Conservation (phyloP, 768 basidiomycete genomes). For the Macrolepiota fuliginosa region DNA sequence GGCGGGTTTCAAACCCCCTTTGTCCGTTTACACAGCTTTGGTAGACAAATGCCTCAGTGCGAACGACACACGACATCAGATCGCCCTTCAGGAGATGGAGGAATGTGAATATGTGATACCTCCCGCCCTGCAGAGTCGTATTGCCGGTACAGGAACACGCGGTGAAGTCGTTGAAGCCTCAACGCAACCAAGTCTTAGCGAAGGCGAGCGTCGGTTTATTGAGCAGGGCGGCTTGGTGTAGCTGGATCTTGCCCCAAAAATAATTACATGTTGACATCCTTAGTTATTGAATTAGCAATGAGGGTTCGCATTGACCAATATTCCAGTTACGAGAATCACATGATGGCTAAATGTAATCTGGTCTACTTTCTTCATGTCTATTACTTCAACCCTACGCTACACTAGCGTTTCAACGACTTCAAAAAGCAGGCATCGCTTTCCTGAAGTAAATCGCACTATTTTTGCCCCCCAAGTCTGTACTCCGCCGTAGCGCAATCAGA, state of each 20-base stretch:
- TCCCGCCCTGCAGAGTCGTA: background rate
- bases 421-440: background rate
- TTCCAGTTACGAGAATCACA: background rate
- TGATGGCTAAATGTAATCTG: background rate
- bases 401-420: background rate
- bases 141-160: background rate
- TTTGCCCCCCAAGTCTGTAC: background rate
- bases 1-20: slow-evolving; percentile 50
- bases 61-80: slow-evolving; percentile 58
- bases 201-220: slow-evolving; percentile 6
- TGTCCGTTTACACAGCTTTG: slow-evolving; percentile 55
- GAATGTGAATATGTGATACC: slow-evolving; percentile 49
- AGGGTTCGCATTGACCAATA: background rate
- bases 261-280: background rate
- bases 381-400: background rate
- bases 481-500: background rate
- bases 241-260: background rate
- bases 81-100: slow-evolving; percentile 72
- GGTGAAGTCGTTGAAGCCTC: background rate
- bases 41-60: slow-evolving; percentile 52
- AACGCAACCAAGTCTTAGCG: background rate
- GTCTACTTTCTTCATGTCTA: background rate
- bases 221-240: slow-evolving; percentile 9
- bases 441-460: background rate
- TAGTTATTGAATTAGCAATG: too few species aligned